These are phyloP conservation scores for Podosphaera xanthii DNA, from an alignment of 2,329 filamentous ascomycete species.

Conservation along the genomic window DNA sequence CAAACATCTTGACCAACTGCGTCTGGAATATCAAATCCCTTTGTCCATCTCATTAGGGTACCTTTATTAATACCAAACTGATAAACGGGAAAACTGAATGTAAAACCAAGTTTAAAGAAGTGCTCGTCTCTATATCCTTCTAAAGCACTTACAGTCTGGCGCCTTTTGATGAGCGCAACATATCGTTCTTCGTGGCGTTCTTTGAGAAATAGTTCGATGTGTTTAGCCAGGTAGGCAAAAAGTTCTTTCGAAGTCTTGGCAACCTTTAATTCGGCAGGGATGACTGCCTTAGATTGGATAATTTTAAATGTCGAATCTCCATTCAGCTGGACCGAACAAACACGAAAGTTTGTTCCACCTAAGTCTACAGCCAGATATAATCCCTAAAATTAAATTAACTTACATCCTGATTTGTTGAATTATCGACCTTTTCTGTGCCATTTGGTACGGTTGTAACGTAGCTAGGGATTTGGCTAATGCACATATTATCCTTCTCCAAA, in stretches of 20 bases:
- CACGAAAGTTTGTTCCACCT: constrained; percentile 95
- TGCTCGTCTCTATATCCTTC: constrained; percentile 45
- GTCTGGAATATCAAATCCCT: constrained; percentile 94
- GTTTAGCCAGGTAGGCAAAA: constrained; percentile 77
- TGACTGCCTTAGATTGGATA: constrained; percentile 76
- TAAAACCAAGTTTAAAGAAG: constrained; percentile 89
- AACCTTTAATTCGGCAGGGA: constrained; percentile 76
- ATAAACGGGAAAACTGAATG: constrained; percentile 90
- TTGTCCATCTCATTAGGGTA: constrained; percentile 87
- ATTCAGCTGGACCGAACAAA: constrained; percentile 83
- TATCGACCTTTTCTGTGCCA: constrained; percentile 75
- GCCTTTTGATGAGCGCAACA: constrained; percentile 40
- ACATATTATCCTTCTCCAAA: constrained; percentile 51
- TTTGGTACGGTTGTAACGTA: constrained; percentile 93
- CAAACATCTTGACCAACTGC: constrained; percentile 89
- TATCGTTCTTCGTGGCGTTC: constrained; percentile 80
- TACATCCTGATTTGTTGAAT: background rate
- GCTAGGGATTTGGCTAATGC: constrained; percentile 85
- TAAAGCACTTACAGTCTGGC: constrained; percentile 33
- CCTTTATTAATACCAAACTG: constrained; percentile 92
- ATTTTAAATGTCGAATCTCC: constrained; percentile 90
- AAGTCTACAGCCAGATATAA: constrained; percentile 91
- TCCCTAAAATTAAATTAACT: constrained; percentile 26
- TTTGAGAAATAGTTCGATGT: constrained; percentile 73
- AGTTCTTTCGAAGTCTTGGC: constrained; percentile 69